Evolutionary conservation across 805 yeast species (phyloP), one percentile per base, ranked within the genome.

Genomic region (Nadsonia fulvescens): DNA sequence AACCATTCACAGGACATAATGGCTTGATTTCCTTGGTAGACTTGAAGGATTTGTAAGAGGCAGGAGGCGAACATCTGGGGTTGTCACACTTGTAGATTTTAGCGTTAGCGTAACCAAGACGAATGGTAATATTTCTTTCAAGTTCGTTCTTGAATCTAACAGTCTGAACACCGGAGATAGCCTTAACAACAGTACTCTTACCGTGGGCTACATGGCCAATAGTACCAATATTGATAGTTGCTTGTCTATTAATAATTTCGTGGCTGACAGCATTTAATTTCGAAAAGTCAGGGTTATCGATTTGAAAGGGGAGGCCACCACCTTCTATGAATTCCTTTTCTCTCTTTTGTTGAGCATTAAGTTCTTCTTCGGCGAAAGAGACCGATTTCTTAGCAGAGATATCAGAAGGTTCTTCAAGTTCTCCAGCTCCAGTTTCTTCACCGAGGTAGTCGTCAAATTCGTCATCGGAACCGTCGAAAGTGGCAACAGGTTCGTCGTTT

Each of bases 91-190:
- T 81, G 62, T 91, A 89, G 50, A 89, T 89, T 54, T 89, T 89
- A 30, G 99, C 99, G 50, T 89, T 89, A 40, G 99, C 99, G 47
- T 89, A 89, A 51, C 99, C 99, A 44, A 89, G 66, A 56, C 91
- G 89, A 53, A 89, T 89, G 45, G 99, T 89, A 63, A 89, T 89
- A 46, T 89, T 89, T 69, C 99, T 81, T 65, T 89, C 98, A 49
- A 89, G 66, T 61, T 89, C 99, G 59, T 86, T 93, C 65, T 89
- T 89, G 67, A 89, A 89, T 59, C 99, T 76, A 37, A 89, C 99
- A 12, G 99, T 89, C 54, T 91, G 98, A 23, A 91, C 96, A 36
- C 98, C 96, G 3, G 96, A 83, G 40, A 89, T 89, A 37, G 93
- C 93, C 55, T 83, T 74, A 22, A 81, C 93, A 18, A 81, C 93